Evolutionary conservation across 148 eudicot genomes (phyloP).

Genomic region (Cornus controversa): DNA sequence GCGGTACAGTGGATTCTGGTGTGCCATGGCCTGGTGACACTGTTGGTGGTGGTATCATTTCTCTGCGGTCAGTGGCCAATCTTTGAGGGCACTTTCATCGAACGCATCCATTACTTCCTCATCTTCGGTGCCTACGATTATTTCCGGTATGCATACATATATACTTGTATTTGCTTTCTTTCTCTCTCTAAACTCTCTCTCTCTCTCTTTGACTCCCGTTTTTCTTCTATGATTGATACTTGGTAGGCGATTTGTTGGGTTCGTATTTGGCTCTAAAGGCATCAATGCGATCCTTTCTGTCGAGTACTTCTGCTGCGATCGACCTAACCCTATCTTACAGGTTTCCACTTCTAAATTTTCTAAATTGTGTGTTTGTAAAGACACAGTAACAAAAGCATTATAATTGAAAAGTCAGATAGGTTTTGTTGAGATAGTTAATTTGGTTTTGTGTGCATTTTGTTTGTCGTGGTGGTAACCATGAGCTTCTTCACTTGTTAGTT

Average conservation of each 20-base stretch:
- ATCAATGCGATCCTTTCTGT: conserved; percentile 60
- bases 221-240: background rate
- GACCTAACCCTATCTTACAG: conserved; percentile 94
- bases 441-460: background rate
- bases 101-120: conserved; percentile 67
- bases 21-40: conserved; percentile 67
- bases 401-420: background rate
- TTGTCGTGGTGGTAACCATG: background rate
- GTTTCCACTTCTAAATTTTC: conserved; percentile 21
- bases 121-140: conserved; percentile 83
- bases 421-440: background rate
- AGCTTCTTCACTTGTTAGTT: background rate
- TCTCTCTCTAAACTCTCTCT: background rate
- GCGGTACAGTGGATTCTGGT: conserved; percentile 78
- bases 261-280: conserved; percentile 64
- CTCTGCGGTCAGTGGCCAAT: conserved; percentile 97
- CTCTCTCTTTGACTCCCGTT: background rate
- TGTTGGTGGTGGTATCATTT: conserved; percentile 70
- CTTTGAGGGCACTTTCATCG: conserved; percentile 81
- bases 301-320: conserved; percentile 86
- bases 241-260: conserved; percentile 60
- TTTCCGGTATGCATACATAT: conserved; percentile 43
- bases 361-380: background rate
- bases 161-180: background rate
- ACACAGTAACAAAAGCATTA: too few species aligned